Conservation (phyloP, 495 filamentous ascomycete genomes). For the Copromyces sp. region DNA sequence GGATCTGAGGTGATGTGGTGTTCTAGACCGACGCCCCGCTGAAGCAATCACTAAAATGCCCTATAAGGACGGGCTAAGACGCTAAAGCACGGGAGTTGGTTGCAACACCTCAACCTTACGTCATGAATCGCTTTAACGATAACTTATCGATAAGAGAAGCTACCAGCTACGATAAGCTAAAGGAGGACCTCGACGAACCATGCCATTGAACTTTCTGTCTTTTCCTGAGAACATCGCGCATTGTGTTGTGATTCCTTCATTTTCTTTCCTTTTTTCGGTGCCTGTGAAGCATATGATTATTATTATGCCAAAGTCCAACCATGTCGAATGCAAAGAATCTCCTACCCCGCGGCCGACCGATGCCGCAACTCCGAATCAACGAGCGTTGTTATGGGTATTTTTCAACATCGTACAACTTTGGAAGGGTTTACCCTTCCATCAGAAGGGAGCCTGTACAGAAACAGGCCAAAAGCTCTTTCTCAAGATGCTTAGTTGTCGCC, state of each 20-base stretch:
- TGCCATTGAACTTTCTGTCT: neutral
- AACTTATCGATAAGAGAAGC: neutral
- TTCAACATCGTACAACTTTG: neutral
- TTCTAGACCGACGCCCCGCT: neutral
- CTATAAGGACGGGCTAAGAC: neutral
- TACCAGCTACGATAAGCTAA: neutral
- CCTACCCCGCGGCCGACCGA: neutral
- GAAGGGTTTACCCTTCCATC: neutral
- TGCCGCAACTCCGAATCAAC: neutral
- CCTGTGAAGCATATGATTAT: neutral
- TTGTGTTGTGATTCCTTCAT: neutral
- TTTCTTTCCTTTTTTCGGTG: neutral
- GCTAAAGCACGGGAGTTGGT: neutral
- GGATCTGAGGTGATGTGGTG: neutral
- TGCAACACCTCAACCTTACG: neutral
- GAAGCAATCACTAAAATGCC: neutral
- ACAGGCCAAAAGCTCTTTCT: neutral
- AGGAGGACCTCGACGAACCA: neutral
- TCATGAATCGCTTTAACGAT: neutral
- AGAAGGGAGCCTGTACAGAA: neutral
- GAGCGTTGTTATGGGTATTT: neutral
- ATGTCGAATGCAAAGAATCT: neutral
- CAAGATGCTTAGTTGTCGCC: slow-evolving; percentile 18
- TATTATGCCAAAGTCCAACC: neutral
- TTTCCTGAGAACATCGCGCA: neutral